Conservation (phyloP, 2,329 filamentous ascomycete genomes). For the Lasiodiplodia theobromae region DNA sequence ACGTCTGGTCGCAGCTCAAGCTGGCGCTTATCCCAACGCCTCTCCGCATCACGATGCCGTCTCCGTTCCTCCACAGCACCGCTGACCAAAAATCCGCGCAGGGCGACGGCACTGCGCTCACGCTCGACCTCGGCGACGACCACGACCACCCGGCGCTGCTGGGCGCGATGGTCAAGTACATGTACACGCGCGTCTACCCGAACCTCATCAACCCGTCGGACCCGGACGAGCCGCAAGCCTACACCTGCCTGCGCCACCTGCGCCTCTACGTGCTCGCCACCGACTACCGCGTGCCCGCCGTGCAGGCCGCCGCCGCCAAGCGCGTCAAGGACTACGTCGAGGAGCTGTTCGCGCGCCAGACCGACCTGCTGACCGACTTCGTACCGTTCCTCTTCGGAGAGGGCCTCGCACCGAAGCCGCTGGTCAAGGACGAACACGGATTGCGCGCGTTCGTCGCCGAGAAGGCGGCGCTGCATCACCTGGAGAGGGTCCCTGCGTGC, state of each 20-base stretch:
- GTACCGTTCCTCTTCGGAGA: constrained; percentile 8
- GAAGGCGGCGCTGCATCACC: neutral
- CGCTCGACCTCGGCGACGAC: constrained; percentile 2
- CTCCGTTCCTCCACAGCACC: too few relatives aligned
- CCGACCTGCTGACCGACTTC: constrained; percentile 1
- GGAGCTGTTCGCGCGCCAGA: neutral
- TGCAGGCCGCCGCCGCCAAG: neutral
- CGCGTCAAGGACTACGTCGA: neutral
- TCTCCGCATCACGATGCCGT: too few relatives aligned
- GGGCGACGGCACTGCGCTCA: neutral
- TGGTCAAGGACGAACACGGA: neutral
- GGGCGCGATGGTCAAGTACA: neutral
- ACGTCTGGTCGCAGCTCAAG: neutral
- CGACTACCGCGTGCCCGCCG: neutral
- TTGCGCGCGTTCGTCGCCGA: neutral
- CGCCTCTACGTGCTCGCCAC: constrained; percentile 6
- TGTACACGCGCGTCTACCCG: constrained; percentile 15
- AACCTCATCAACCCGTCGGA: neutral
- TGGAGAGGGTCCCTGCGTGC: neutral
- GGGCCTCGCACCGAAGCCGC: neutral
- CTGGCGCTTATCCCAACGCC: neutral
- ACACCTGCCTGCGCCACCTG: constrained; percentile 4
- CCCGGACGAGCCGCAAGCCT: neutral
- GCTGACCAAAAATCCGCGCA: too few relatives aligned
- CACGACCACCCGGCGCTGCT: neutral